phyloP scores from a whole-genome alignment of 148 eudicot genomes.

The Amaranthus palmeri region DNA sequence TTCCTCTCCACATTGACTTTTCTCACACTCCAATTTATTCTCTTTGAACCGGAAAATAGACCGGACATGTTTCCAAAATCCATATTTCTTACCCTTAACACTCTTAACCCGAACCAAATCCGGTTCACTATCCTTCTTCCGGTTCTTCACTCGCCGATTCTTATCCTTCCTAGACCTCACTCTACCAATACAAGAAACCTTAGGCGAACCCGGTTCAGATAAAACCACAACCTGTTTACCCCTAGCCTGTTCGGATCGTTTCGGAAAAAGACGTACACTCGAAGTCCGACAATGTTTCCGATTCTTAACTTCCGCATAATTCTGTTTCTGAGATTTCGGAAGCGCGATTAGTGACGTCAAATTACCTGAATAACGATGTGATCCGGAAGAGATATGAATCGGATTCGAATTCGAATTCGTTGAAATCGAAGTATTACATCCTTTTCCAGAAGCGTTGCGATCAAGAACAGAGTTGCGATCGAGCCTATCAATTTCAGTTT shows the following conservation, averaged over 20 bases:
- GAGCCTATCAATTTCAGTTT: constrained; percentile 85
- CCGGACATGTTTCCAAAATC: constrained; percentile 36
- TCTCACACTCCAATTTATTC: neutral
- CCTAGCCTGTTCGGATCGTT: constrained; percentile 30
- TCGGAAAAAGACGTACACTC: constrained; percentile 57
- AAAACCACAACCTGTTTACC: constrained; percentile 31
- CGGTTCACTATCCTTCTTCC: constrained; percentile 14
- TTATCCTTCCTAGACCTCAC: constrained; percentile 57
- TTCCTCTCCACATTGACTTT: neutral
- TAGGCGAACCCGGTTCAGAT: constrained; percentile 74
- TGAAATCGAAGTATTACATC: constrained; percentile 27
- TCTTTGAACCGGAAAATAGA: constrained; percentile 36
- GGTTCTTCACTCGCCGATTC: constrained; percentile 31
- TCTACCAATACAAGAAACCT: constrained; percentile 86
- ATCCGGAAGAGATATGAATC: constrained; percentile 29
- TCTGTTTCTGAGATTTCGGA: constrained; percentile 61
- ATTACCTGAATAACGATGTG: constrained; percentile 42
- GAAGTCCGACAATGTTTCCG: constrained; percentile 32
- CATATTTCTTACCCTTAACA: constrained; percentile 20
- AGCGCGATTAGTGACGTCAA: constrained; percentile 50
- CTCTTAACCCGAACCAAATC: constrained; percentile 10
- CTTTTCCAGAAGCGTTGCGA: constrained; percentile 68
- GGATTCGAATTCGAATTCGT: constrained; percentile 16
- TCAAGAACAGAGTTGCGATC: constrained; percentile 67
- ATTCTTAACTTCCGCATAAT: constrained; percentile 35